Base-by-base conservation (phyloP, 148 eudicot genomes). In the Rhododendron molle region DNA sequence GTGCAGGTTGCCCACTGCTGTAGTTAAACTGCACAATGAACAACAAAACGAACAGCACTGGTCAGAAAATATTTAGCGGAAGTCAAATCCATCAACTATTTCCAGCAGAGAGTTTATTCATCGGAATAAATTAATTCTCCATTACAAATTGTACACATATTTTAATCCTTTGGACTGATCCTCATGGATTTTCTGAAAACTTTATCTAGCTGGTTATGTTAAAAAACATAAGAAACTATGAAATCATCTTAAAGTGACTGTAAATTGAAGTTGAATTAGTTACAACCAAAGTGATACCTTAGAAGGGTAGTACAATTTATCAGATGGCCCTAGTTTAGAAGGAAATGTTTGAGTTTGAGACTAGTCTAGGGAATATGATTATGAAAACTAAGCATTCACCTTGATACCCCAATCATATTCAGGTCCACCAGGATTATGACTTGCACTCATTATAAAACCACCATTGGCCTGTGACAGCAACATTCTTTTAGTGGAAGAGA, bases 1-100 rank as follows among this genome's bases (percentile, higher is more conserved):
- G 98, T 82, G 99, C 98, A 81, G 99, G 99, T 90, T 97, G 99
- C 84, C 98, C 99, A 72, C 99, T 97, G 94, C 96, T 93, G 91
- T 94, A 95, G 89, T 97, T 97, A 92, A 97, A 95, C 98, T 97
- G 94, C 54, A 90, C 85, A 76, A 87, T 69, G 77, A 84, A 67
- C 74, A 77, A 84, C 32, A 56, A 50, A 83, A 87, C 78, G 6
- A 78, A 76, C 69, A n/a, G 73, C 73, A 87, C 7, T 43, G 65
- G 78, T 67, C 76, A 86, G 74, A 86, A 85, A 76, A 32, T 23
- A n/a, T 30, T 65, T 60, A 26, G 26, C 30, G 32, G 60, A 79
- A 67, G 15, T 12, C 32, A 79, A 26, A 23, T 38, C 14, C 83
- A 38, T 23, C 56, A 46, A 86, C n/a, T 50, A 81, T 28, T 60